phyloP scores from a whole-genome alignment of 2,329 filamentous ascomycete genomes.

The Nectriaceae sp. region DNA sequence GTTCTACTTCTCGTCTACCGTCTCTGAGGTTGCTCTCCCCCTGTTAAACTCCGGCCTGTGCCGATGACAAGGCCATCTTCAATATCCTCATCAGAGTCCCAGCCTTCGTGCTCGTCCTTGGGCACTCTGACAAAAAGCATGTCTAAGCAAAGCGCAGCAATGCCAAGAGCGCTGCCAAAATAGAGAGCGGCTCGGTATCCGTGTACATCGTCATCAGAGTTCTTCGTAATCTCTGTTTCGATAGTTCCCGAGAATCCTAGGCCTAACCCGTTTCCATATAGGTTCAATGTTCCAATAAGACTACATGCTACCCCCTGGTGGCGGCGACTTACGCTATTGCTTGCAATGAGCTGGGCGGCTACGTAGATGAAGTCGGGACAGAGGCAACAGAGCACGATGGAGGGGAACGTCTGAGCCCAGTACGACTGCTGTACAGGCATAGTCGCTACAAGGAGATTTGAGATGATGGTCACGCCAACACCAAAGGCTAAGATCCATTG shows the following conservation, averaged over 20 bases:
- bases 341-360: conserved; percentile 54
- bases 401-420: conserved; percentile 43
- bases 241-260: conserved; percentile 37
- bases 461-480: conserved; percentile 24
- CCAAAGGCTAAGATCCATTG: conserved; percentile 51
- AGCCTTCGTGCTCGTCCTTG: conserved; percentile 40
- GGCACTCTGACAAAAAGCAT: conserved; percentile 41
- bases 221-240: conserved; percentile 29
- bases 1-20: neutral
- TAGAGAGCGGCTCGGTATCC: conserved; percentile 44
- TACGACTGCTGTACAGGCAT: conserved; percentile 47
- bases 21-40: neutral
- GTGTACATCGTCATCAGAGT: conserved; percentile 15
- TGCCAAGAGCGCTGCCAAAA: conserved; percentile 39
- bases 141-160: conserved; percentile 35
- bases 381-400: conserved; percentile 32
- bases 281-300: conserved; percentile 44
- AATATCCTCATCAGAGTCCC: conserved; percentile 20
- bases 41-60: neutral
- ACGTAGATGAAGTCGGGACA: conserved; percentile 53
- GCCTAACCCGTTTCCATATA: conserved; percentile 34
- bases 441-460: conserved; percentile 34
- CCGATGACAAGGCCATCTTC: neutral
- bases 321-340: conserved; percentile 48
- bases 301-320: conserved; percentile 54